These are phyloP conservation scores for Lasiodiplodia hormozganensis DNA, from an alignment of 2,329 filamentous ascomycete genomes.

Conservation along the genomic window DNA sequence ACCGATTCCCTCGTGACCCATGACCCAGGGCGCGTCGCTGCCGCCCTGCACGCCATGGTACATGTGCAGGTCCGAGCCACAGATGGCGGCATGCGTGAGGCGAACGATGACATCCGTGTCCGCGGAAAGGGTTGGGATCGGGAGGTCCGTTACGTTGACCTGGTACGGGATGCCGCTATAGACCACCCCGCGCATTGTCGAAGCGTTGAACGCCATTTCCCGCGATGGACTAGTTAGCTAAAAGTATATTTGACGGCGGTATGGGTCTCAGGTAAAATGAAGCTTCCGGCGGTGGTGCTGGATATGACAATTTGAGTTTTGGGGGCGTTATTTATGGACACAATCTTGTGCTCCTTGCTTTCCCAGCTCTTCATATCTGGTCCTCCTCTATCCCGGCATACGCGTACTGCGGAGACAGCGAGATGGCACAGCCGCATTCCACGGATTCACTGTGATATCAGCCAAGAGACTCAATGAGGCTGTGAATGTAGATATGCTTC, in stretches of 20 bases:
- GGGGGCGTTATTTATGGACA: not conserved
- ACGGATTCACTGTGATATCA: not conserved
- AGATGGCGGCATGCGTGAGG: slow-evolving; percentile 45
- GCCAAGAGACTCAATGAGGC: not conserved
- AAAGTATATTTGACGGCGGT: not conserved
- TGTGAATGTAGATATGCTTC: not conserved
- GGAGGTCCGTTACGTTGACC: slow-evolving; percentile 17
- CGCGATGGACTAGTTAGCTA: not conserved
- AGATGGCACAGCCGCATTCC: not conserved
- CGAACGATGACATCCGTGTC: slow-evolving; percentile 47
- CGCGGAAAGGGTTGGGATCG: slow-evolving; percentile 23
- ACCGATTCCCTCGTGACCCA: slow-evolving; percentile 32
- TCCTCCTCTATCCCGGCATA: not conserved
- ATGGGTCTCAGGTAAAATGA: not conserved
- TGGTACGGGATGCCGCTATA: slow-evolving; percentile 18
- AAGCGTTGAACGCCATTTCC: not conserved
- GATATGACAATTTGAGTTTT: not conserved
- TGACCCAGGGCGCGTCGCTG: not conserved
- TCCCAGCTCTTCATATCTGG: not conserved
- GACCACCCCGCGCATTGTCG: not conserved
- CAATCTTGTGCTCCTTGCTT: not conserved
- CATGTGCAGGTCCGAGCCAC: slow-evolving; percentile 47
- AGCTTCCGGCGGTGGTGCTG: not conserved
- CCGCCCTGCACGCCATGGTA: slow-evolving; percentile 37
- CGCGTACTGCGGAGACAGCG: not conserved